Conservation (phyloP, 768 basidiomycete species). For the Hebeloma cylindrosporum region DNA sequence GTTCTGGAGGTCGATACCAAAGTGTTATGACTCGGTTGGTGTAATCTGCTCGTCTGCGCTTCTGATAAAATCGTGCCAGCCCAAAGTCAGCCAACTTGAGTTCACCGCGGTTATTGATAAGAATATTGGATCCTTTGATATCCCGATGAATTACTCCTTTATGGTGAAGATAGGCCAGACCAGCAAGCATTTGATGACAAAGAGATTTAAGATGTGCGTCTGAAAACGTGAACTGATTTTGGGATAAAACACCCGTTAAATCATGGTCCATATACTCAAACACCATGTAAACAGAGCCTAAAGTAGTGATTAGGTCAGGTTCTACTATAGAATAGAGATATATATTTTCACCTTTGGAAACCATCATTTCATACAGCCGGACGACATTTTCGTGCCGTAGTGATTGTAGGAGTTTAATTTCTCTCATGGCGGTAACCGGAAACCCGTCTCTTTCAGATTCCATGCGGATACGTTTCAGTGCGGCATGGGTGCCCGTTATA, state of each 20-base stretch:
- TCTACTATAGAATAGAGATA: not conserved
- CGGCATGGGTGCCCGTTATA: slow-evolving; percentile 74
- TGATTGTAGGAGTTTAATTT: slow-evolving; percentile 95
- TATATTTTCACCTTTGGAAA: slow-evolving; percentile 75
- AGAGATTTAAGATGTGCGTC: slow-evolving; percentile 93
- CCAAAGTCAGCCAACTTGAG: slow-evolving; percentile 98
- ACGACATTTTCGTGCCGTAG: slow-evolving; percentile 90
- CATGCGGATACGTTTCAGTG: slow-evolving; percentile 96
- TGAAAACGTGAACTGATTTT: slow-evolving; percentile 82
- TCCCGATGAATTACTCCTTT: slow-evolving; percentile 97
- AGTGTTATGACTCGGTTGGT: slow-evolving; percentile 99
- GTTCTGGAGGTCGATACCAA: slow-evolving; percentile 97
- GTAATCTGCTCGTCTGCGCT: slow-evolving; percentile 86
- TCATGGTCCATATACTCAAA: slow-evolving; percentile 99
- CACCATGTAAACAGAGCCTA: slow-evolving; percentile 98
- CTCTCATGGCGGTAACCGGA: slow-evolving; percentile 97
- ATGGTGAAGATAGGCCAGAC: slow-evolving; percentile 92
- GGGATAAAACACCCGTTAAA: slow-evolving; percentile 90
- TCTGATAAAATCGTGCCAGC: slow-evolving; percentile 93
- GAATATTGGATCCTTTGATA: slow-evolving; percentile 98
- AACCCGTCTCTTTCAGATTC: slow-evolving; percentile 97
- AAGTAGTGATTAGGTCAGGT: not conserved
- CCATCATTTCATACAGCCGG: slow-evolving; percentile 96
- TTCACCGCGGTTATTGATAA: slow-evolving; percentile 88
- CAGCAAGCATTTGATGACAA: slow-evolving; percentile 92